These are phyloP conservation scores for Galerina sulciceps DNA, from an alignment of 768 basidiomycete genomes.

Conservation along the genomic window DNA sequence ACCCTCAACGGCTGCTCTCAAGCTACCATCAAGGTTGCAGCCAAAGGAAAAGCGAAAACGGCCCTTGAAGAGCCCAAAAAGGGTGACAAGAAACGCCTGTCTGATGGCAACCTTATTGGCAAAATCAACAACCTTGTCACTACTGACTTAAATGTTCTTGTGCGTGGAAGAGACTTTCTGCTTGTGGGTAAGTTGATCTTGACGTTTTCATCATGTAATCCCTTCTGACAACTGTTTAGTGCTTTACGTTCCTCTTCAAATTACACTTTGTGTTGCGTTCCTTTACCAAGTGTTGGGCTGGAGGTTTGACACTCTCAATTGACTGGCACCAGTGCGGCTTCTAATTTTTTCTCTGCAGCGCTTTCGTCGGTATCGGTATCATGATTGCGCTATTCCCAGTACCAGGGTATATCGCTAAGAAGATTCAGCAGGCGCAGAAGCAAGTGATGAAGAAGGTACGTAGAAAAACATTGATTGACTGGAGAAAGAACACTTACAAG, in stretches of 20 bases:
- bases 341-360: slow-evolving; percentile 23
- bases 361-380: slow-evolving; percentile 59
- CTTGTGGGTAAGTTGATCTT: slow-evolving; percentile 8
- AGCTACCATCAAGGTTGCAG: neutral
- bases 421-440: slow-evolving; percentile 50
- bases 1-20: neutral
- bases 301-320: slow-evolving; percentile 33
- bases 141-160: slow-evolving; percentile 35
- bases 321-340: neutral
- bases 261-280: slow-evolving; percentile 43
- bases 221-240: slow-evolving; percentile 20
- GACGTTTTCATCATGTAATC: neutral
- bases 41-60: neutral
- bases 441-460: slow-evolving; percentile 48
- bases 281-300: slow-evolving; percentile 51
- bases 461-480: neutral
- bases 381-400: slow-evolving; percentile 58
- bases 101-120: slow-evolving; percentile 57
- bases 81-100: neutral
- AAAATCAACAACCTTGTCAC: slow-evolving; percentile 66
- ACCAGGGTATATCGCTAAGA: slow-evolving; percentile 58
- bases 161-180: slow-evolving; percentile 26
- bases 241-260: slow-evolving; percentile 45
- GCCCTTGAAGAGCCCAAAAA: neutral
- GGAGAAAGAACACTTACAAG: neutral